A percentile compares a stretch with the other conserved stretches of the same genome.
phyloP scores from a whole-genome alignment of 148 eudicot genomes.

The Nepenthes gracilis region DNA sequence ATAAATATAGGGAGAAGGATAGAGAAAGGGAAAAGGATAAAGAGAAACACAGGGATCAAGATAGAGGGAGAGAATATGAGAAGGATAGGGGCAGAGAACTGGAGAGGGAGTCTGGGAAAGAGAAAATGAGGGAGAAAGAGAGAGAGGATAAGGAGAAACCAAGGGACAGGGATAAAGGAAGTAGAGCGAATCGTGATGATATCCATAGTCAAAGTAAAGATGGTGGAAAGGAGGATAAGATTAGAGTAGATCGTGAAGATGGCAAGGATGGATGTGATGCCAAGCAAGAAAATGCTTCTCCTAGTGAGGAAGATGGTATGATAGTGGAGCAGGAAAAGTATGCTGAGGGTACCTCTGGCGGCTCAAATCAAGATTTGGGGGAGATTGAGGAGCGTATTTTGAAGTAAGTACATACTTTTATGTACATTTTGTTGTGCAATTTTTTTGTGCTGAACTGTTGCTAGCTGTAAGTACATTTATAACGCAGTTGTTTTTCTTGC shows the following conservation, averaged over 20 bases:
- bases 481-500: not conserved
- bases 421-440: not conserved
- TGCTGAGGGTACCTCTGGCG: conserved; percentile 20
- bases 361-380: conserved; percentile 17
- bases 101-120: conserved; percentile 44
- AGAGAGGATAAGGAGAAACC: conserved; percentile 44
- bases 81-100: conserved; percentile 29
- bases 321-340: conserved; percentile 21
- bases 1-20: conserved; percentile 25
- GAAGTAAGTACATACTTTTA: conserved; percentile 32
- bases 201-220: conserved; percentile 39
- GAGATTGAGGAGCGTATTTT: conserved; percentile 56
- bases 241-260: conserved; percentile 22
- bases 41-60: conserved; percentile 36
- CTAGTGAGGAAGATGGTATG: conserved; percentile 19
- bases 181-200: conserved; percentile 45
- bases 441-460: not conserved
- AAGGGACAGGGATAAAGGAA: conserved; percentile 40
- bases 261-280: conserved; percentile 19
- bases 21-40: conserved; percentile 38
- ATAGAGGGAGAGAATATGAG: conserved; percentile 41
- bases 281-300: conserved; percentile 17
- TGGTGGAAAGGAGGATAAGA: conserved; percentile 24
- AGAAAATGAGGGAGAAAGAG: conserved; percentile 35
- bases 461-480: not conserved